Conservation (phyloP, 345 rosid species). For the Sapria himalayana region DNA sequence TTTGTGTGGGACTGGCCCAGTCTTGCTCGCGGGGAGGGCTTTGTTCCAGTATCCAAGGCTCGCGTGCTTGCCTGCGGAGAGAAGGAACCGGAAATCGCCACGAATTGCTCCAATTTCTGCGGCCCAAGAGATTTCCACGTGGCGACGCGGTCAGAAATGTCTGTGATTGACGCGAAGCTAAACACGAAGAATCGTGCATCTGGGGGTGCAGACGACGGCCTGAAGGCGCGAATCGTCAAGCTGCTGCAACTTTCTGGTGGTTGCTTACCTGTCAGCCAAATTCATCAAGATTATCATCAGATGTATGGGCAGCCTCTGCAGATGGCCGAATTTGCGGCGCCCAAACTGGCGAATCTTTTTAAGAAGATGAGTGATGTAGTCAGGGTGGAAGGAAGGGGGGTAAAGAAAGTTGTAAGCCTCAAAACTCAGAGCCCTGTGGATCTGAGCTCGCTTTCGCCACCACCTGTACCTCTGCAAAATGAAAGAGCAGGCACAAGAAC, state of each 20-base stretch:
- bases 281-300: constrained; percentile 63
- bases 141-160: constrained; percentile 28
- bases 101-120: constrained; percentile 36
- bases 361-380: constrained; percentile 60
- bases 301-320: constrained; percentile 60
- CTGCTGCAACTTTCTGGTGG: constrained; percentile 80
- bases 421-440: constrained; percentile 39
- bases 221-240: constrained; percentile 59
- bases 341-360: constrained; percentile 67
- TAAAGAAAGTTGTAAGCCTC: constrained; percentile 49
- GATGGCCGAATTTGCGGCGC: constrained; percentile 51
- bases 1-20: constrained; percentile 98
- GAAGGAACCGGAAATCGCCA: constrained; percentile 54
- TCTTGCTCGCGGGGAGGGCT: constrained; percentile 92
- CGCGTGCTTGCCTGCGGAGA: constrained; percentile 29
- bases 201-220: constrained; percentile 63
- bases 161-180: constrained; percentile 16
- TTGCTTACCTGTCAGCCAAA: constrained; percentile 43
- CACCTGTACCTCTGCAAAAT: constrained; percentile 25
- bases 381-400: constrained; percentile 55
- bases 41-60: constrained; percentile 29
- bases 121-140: constrained; percentile 38
- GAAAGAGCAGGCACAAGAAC: constrained; percentile 36
- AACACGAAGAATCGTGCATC: constrained; percentile 44
- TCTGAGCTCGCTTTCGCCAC: constrained; percentile 26